A percentile compares a stretch with the other conserved stretches of the same genome.
These are phyloP conservation scores for Periconia digitata DNA, from an alignment of 2,329 filamentous ascomycete species.

Conservation along the genomic window DNA sequence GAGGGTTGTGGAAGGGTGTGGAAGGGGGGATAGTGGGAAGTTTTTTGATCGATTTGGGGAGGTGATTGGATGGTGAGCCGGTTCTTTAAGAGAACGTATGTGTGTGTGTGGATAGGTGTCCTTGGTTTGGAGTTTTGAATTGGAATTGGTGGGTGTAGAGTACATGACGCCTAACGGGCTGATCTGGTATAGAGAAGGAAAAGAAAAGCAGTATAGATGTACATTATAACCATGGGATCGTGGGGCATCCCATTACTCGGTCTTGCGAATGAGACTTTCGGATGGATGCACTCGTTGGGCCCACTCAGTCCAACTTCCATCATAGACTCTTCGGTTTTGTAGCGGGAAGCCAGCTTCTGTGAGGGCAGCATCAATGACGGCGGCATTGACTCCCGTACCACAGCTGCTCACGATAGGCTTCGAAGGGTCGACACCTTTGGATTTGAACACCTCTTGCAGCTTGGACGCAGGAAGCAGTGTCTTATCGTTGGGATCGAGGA, in stretches of 20 bases:
- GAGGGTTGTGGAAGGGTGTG: slow-evolving; percentile 39
- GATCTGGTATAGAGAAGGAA: neutral
- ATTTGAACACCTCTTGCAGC: slow-evolving; percentile 73
- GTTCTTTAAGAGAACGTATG: too few relatives aligned
- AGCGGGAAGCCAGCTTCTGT: slow-evolving; percentile 74
- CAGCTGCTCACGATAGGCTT: slow-evolving; percentile 87
- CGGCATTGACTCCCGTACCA: slow-evolving; percentile 92
- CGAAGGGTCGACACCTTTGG: slow-evolving; percentile 75
- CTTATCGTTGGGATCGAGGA: slow-evolving; percentile 84
- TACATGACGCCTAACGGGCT: neutral
- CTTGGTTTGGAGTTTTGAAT: neutral
- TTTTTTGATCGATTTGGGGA: slow-evolving; percentile 50
- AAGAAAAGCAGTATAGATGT: slow-evolving; percentile 1
- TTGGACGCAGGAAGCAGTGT: slow-evolving; percentile 72
- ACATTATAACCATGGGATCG: neutral
- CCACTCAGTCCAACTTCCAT: slow-evolving; percentile 97
- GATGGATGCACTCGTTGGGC: slow-evolving; percentile 64
- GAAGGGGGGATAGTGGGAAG: slow-evolving; percentile 36
- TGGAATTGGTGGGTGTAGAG: neutral
- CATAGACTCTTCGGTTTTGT: slow-evolving; percentile 76
- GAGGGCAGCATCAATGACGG: slow-evolving; percentile 84
- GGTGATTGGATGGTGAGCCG: slow-evolving; percentile 46
- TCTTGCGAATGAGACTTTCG: slow-evolving; percentile 65
- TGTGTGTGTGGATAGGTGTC: too few relatives aligned
- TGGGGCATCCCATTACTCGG: slow-evolving; percentile 9